Base-by-base conservation (phyloP, 2,329 filamentous ascomycete species). In the Trichoderma afroharzianum region DNA sequence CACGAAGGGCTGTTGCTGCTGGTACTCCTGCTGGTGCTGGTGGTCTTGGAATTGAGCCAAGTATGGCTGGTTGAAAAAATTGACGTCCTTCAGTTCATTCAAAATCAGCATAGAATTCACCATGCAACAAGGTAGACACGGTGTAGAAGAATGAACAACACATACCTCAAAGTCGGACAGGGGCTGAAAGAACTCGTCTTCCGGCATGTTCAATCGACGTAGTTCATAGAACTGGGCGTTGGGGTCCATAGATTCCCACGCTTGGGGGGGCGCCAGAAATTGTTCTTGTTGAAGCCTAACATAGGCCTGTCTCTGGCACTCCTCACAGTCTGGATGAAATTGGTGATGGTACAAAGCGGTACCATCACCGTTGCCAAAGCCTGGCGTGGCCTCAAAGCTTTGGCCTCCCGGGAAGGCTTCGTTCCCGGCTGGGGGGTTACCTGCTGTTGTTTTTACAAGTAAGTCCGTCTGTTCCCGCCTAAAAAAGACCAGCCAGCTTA, bases 121-220 rank as follows among this genome's bases (percentile, higher is more conserved):
- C 55, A 58, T 24, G 26, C 21, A 33, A 12, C 1, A 58, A 21
- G 15, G 53, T 63, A 50, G 36, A 14, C 3, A 2, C 5, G 8
- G 15, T 6, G 59, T 47, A 43, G 24, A 55, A 43, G 5, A n/a
- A 50, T 5, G 32, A 33, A 59, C 64, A 30, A 24, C 2, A 57
- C 66, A 6, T 71, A 75, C 74, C 58, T 75, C 73, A 12, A 66
- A 70, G 61, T 75, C 74, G 2, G 72, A 75, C n/a, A 75, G 59
- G 14, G 73, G 73, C 21, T 72, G 75, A 30, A 71, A 70, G 55
- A 69, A 70, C 1, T 72, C 62, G 9, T 75, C 66, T 8, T 73
- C 72, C 0, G 68, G 62, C 74, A 74, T 75, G 9, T 1, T n/a
- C 9, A 26, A 7, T 1, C 4, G 14, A 5, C 26, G 55, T 33